Evolutionary conservation across 768 basidiomycete genomes (phyloP).

Genomic region (Lactarius hatsudake): DNA sequence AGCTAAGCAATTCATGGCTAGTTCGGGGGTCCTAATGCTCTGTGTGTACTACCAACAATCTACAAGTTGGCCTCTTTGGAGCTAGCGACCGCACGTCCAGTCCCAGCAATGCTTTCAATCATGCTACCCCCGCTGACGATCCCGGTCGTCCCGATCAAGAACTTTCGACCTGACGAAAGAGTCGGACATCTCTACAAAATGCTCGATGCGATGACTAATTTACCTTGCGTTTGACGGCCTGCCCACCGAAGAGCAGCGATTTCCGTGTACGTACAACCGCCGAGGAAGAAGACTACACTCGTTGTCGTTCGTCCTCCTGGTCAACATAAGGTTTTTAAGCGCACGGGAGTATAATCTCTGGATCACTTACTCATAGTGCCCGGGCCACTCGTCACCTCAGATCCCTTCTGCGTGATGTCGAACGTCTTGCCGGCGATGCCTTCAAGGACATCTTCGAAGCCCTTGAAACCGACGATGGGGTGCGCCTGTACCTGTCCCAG

Average conservation of each 20-base stretch:
- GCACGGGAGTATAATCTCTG: neutral
- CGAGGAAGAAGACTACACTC: conserved; percentile 94
- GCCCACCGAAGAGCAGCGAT: conserved; percentile 95
- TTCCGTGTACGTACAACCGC: conserved; percentile 97
- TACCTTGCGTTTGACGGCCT: conserved; percentile 78
- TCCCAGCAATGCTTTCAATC: conserved; percentile 63
- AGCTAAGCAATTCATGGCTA: neutral
- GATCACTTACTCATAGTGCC: conserved; percentile 38
- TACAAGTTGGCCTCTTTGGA: conserved; percentile 47
- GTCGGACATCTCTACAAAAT: conserved; percentile 1
- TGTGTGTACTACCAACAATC: conserved; percentile 13
- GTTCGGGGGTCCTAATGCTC: conserved; percentile 11
- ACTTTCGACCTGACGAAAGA: conserved; percentile 63
- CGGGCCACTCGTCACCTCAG: conserved; percentile 33
- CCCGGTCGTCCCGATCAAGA: conserved; percentile 88
- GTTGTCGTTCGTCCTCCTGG: conserved; percentile 62
- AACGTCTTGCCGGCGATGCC: conserved; percentile 83
- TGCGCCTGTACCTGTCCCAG: conserved; percentile 73
- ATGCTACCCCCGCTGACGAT: conserved; percentile 79
- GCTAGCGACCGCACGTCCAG: conserved; percentile 36
- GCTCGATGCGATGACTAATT: conserved; percentile 23
- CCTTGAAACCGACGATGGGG: conserved; percentile 94
- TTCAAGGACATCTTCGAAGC: conserved; percentile 87
- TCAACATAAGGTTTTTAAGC: neutral
- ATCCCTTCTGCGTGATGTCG: conserved; percentile 60